Evolutionary conservation across 176 grass and related monocot species (phyloP), one percentile per base, ranked within the genome.

Genomic region (Oryza meridionalis): DNA sequence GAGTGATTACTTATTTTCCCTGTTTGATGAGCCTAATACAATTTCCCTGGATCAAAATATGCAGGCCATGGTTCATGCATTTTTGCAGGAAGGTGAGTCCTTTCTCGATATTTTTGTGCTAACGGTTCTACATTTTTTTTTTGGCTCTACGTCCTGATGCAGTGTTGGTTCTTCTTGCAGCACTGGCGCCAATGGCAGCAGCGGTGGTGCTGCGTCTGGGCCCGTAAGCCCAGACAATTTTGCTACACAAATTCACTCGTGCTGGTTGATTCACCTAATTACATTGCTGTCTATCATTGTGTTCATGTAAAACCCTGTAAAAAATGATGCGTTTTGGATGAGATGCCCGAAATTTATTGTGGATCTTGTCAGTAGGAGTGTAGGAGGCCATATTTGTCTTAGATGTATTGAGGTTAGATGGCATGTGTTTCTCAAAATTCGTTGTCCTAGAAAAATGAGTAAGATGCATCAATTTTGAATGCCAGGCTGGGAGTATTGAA

Each of bases 11-110:
- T 31, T 53, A 14, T 44, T 49, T 35, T 69, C 43, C 72, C 53
- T 74, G 17, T 64, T 68, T 70, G 19, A 85, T 46, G 67, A 67
- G 42, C 65, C 69, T 86, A 31, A 79, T 10, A 47, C 26, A 51
- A 55, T 65, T 55, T 14, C 12, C 35, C 21, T 33, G 72, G 33
- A 90, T 43, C 87, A 55, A 67, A 46, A 79, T 33, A 83, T 90
- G 80, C 86, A 98, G 96, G 96, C 67, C 84, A 95, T 80, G 96
- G 96, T 73, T 87, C 91, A 70, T 99, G 96, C 67, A 82, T 92
- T 73, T 99, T 99, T 53, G 88, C 89, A 9, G 96, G 96, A 96
- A 99, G 96, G 96, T 96, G 72, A 90, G 85, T 89, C 27, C 4
- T 49, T 2, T 84, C 29, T 77, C 26, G 26, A 67, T 32, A 11